phyloP scores from a whole-genome alignment of 139 green algal genomes.

The Desmodesmus armatus region DNA sequence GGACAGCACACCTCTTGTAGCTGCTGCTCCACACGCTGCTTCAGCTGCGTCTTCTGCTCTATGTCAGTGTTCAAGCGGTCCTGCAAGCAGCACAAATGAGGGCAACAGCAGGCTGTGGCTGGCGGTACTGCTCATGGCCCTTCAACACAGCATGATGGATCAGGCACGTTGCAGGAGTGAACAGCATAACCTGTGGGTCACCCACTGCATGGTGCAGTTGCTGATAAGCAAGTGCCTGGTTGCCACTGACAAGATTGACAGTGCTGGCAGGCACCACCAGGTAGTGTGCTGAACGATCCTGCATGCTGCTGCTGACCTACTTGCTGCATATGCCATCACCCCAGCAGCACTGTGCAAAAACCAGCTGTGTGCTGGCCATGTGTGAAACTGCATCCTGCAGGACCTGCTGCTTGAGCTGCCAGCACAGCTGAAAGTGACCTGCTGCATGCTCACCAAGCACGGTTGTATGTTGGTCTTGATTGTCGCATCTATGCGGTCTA shows the following conservation, averaged over 20 bases:
- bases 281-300: too few species aligned
- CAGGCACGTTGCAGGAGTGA: too few species aligned
- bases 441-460: slow-evolving; percentile 49
- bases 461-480: slow-evolving; percentile 52
- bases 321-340: too few species aligned
- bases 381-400: neutral
- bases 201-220: too few species aligned
- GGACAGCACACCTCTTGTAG: slow-evolving; percentile 19
- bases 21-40: slow-evolving; percentile 47
- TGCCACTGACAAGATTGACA: too few species aligned
- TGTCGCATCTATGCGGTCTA: slow-evolving; percentile 43
- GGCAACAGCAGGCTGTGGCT: neutral
- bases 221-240: too few species aligned
- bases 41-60: slow-evolving; percentile 40
- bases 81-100: neutral
- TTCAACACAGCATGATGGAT: too few species aligned
- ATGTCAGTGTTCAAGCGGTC: slow-evolving; percentile 48
- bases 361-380: neutral
- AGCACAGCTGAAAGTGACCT: neutral
- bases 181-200: too few species aligned
- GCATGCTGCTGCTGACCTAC: too few species aligned
- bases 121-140: neutral
- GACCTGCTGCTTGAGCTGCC: neutral
- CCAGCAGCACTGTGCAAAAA: too few species aligned
- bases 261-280: too few species aligned